These are phyloP conservation scores for Ceriops decandra DNA, from an alignment of 345 rosid genomes.

Conservation along the genomic window DNA sequence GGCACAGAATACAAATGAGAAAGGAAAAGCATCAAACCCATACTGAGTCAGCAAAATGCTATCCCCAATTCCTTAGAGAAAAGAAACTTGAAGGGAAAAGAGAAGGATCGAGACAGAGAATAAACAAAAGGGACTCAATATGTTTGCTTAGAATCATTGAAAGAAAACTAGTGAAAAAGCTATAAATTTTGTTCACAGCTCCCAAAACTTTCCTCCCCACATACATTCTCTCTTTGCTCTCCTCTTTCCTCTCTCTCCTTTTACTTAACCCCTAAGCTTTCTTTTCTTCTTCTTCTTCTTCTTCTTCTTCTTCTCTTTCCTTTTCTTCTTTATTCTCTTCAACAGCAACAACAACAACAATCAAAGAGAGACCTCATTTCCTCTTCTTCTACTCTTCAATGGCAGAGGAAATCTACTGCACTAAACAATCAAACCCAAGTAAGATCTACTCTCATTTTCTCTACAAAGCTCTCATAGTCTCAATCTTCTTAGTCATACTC, in stretches of 20 bases:
- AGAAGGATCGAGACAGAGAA: not conserved
- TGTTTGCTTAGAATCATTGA: conserved; percentile 13
- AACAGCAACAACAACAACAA: conserved; percentile 16
- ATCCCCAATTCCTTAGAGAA: not conserved
- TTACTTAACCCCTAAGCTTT: conserved; percentile 46
- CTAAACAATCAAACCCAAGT: conserved; percentile 39
- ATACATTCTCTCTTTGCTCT: conserved; percentile 1
- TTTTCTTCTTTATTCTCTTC: conserved; percentile 21
- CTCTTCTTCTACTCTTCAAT: conserved; percentile 37
- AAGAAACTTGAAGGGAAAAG: not conserved
- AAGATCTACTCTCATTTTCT: conserved; percentile 56
- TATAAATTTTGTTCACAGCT: conserved; percentile 26
- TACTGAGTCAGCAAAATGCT: conserved; percentile 24
- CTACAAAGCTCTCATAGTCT: conserved; percentile 54
- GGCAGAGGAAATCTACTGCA: conserved; percentile 49
- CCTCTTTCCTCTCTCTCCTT: conserved; percentile 2
- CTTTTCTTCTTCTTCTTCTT: conserved; percentile 22
- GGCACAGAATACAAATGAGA: not conserved
- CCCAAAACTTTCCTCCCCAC: conserved; percentile 15
- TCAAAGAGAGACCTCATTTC: conserved; percentile 3
- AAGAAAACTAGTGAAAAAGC: conserved; percentile 12
- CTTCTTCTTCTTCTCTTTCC: conserved; percentile 14
- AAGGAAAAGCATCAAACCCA: conserved; percentile 1
- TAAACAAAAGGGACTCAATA: conserved; percentile 2
- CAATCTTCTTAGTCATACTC: conserved; percentile 29